These are phyloP conservation scores for Collybia sp. DNA, from an alignment of 768 basidiomycete genomes.

Conservation along the genomic window DNA sequence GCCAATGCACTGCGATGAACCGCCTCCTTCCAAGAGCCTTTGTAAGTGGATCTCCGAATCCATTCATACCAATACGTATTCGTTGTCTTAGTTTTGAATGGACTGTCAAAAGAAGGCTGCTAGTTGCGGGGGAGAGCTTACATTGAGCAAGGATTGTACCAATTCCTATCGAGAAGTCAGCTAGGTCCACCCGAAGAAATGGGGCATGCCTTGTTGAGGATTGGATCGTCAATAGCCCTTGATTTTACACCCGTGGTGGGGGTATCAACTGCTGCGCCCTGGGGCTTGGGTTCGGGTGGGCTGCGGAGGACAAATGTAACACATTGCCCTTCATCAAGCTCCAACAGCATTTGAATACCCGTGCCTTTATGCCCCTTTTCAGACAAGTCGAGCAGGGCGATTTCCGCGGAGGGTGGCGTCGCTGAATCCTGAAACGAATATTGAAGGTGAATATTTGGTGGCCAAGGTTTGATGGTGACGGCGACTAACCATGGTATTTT, in stretches of 20 bases:
- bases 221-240: constrained; percentile 58
- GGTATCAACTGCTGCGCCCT: constrained; percentile 18
- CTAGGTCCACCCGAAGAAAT: background rate
- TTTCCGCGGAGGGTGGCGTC: constrained; percentile 43
- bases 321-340: constrained; percentile 77
- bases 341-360: constrained; percentile 53
- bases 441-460: background rate
- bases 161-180: constrained; percentile 37
- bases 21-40: constrained; percentile 93
- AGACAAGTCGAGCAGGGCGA: constrained; percentile 63
- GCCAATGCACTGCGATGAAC: constrained; percentile 93
- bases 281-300: constrained; percentile 33
- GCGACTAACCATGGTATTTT: constrained; percentile 35
- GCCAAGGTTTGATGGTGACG: background rate
- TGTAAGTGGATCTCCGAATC: constrained; percentile 87
- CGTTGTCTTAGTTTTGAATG: constrained; percentile 44
- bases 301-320: constrained; percentile 87
- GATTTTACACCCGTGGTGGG: constrained; percentile 35
- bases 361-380: constrained; percentile 72
- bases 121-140: constrained; percentile 20
- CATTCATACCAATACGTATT: constrained; percentile 84
- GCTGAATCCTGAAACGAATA: constrained; percentile 6
- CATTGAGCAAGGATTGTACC: constrained; percentile 51
- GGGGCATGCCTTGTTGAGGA: constrained; percentile 50
- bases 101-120: background rate